Conservation (phyloP, 2,329 filamentous ascomycete species). For the Xylaria sp. region DNA sequence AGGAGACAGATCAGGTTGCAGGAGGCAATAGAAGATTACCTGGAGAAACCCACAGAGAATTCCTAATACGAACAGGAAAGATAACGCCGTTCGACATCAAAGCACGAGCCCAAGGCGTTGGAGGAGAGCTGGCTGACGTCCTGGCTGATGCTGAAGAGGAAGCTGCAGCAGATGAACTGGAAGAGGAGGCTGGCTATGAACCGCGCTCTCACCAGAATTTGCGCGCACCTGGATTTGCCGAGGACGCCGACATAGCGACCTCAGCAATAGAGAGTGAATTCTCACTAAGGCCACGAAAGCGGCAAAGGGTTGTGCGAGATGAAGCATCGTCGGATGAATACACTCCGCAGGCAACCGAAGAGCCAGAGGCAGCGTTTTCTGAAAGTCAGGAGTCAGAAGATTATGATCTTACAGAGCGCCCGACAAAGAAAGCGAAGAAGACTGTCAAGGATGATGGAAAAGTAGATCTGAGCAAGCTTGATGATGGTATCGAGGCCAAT, state of each 20-base stretch:
- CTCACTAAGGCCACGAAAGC: constrained; percentile 69
- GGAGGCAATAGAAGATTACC: constrained; percentile 71
- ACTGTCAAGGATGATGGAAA: constrained; percentile 54
- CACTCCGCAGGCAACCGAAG: constrained; percentile 50
- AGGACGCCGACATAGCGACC: constrained; percentile 55
- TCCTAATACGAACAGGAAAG: constrained; percentile 93
- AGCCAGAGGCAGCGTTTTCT: constrained; percentile 48
- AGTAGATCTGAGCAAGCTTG: constrained; percentile 69
- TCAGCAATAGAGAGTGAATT: constrained; percentile 63
- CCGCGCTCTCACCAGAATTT: constrained; percentile 77
- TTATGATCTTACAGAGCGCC: constrained; percentile 54
- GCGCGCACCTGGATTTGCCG: constrained; percentile 76
- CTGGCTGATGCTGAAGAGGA: constrained; percentile 86
- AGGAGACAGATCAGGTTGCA: constrained; percentile 56
- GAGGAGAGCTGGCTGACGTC: constrained; percentile 78
- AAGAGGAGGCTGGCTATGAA: constrained; percentile 57
- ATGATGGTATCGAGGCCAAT: constrained; percentile 87
- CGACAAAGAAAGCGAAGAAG: constrained; percentile 56
- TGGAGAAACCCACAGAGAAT: constrained; percentile 87
- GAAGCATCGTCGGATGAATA: constrained; percentile 60
- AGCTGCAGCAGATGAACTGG: constrained; percentile 62
- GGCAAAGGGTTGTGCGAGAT: constrained; percentile 55
- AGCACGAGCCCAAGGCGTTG: constrained; percentile 68
- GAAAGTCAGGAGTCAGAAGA: constrained; percentile 54
- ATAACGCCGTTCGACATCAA: constrained; percentile 93